Percentiles rank a stretch among this genome's conserved stretches.
Evolutionary conservation across 495 filamentous ascomycete species (phyloP).

Genomic region (Xylaria intraflava): DNA sequence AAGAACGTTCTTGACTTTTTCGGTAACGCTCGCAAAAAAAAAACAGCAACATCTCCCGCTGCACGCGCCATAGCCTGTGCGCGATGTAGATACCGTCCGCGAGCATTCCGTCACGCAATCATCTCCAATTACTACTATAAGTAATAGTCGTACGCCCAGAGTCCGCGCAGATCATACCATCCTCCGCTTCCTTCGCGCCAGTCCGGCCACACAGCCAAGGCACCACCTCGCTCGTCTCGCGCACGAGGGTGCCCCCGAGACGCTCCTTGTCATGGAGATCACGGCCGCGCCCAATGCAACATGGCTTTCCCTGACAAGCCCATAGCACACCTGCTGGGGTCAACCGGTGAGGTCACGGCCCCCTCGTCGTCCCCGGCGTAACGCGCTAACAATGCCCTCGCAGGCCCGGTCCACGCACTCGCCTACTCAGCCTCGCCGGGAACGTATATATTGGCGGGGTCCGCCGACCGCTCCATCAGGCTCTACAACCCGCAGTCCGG

Average conservation of each 20-base stretch:
- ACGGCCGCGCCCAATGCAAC: conserved; percentile 9
- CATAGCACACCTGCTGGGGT: conserved; percentile 38
- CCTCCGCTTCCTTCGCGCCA: not conserved
- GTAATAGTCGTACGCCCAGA: no score
- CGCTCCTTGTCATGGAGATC: conserved; percentile 16
- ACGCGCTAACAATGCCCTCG: conserved; percentile 1
- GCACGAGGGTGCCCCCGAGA: conserved; percentile 1
- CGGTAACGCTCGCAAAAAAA: no score
- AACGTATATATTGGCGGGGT: conserved; percentile 80
- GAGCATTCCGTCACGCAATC: no score
- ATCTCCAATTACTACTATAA: no score
- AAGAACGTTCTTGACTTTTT: no score
- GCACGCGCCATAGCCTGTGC: no score
- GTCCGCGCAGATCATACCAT: no score
- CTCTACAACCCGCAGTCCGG: conserved; percentile 62
- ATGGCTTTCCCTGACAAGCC: conserved; percentile 38
- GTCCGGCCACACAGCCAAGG: not conserved
- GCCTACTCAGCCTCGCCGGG: conserved; percentile 61
- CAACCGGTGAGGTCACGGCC: conserved; percentile 29
- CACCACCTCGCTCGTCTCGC: not conserved
- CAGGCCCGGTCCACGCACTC: conserved; percentile 68
- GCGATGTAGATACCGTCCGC: no score
- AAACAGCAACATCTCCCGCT: no score
- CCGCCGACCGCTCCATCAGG: conserved; percentile 74
- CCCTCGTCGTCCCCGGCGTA: not conserved